Evolutionary conservation across 176 grass and related monocot species (phyloP).

Genomic region (Avena eriantha): DNA sequence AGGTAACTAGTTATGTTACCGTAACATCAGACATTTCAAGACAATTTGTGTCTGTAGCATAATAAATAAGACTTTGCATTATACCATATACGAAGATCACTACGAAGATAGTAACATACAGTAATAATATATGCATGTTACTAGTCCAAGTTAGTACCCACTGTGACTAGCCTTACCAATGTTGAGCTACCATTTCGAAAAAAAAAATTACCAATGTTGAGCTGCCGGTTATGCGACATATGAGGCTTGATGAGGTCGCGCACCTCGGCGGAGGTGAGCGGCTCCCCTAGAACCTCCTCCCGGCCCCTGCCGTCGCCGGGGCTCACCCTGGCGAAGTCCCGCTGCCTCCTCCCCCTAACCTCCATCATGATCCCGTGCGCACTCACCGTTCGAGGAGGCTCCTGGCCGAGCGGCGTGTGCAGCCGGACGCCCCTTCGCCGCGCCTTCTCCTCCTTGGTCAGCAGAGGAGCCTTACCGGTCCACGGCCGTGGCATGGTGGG

Average conservation of each 20-base stretch:
- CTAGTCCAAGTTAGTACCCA: too few species aligned
- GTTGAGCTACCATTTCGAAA: too few species aligned
- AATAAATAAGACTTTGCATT: too few species aligned
- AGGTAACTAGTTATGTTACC: too few species aligned
- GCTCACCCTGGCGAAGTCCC: slow-evolving; percentile 62
- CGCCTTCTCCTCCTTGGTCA: slow-evolving; percentile 96
- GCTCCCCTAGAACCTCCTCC: slow-evolving; percentile 80
- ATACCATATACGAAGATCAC: too few species aligned
- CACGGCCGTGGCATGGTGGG: slow-evolving; percentile 96
- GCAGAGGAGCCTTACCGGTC: slow-evolving; percentile 91
- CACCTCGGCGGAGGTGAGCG: slow-evolving; percentile 69
- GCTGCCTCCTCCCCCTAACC: slow-evolving; percentile 60
- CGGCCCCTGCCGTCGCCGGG: slow-evolving; percentile 65
- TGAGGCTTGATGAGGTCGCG: slow-evolving; percentile 69
- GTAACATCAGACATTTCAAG: too few species aligned
- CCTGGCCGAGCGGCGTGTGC: slow-evolving; percentile 74
- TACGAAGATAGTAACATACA: neutral
- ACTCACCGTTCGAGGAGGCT: slow-evolving; percentile 40
- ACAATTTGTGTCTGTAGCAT: too few species aligned
- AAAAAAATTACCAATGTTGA: slow-evolving; percentile 74
- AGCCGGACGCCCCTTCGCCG: slow-evolving; percentile 73
- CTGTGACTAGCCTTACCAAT: too few species aligned
- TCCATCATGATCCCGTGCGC: slow-evolving; percentile 72
- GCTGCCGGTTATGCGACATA: slow-evolving; percentile 80
- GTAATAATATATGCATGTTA: too few species aligned